Evolutionary conservation across 345 rosid genomes (phyloP), one percentile per base, ranked within the genome.

Genomic region (Brassica rapa): DNA sequence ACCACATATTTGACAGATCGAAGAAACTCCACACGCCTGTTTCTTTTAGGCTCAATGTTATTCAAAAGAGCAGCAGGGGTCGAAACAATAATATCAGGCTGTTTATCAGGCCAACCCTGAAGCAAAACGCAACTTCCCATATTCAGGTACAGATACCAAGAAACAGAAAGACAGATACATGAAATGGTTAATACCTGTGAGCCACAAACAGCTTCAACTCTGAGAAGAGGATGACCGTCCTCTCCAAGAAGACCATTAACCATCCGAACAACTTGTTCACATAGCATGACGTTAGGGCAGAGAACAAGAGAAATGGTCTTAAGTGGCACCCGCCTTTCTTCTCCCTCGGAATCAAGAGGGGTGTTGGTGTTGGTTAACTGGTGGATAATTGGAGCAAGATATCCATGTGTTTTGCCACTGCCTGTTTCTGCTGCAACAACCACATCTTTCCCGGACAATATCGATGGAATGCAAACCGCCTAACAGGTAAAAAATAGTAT

Each of bases 391-490:
- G 98, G 98, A 68, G 87, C 87, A 27, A 92, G 83, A 86, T 92
- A 92, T 53, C 97, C 74, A 77, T 91, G 91, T 35, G 98, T 91
- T 85, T 94, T 94, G 66, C 98, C 98, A 71, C 98, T 92, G 8
- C 98, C 98, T 5, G 98, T 94, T 80, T 94, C 98, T 7, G 98
- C 98, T 4, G 98, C 98, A 70, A 91, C 82, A 35, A 92, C 86
- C 57, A 89, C 97, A 83, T 94, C 98, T 79, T 91, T 92, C 66
- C 98, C 96, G 0, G 93, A 89, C 7, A 91, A 85, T 77, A 92
- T 81, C 43, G 91, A 77, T 1, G 94, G 95, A 41, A 89, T 76
- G 33, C 89, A 81, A 14, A 91, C 84, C 82, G 98, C 93, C 97
- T 91, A 77, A 29, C 71, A 81, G 6, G 9, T 35, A 2, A 62